These are phyloP conservation scores for Fragilaria radians DNA, from an alignment of 108 stramenopile species.

Conservation along the genomic window DNA sequence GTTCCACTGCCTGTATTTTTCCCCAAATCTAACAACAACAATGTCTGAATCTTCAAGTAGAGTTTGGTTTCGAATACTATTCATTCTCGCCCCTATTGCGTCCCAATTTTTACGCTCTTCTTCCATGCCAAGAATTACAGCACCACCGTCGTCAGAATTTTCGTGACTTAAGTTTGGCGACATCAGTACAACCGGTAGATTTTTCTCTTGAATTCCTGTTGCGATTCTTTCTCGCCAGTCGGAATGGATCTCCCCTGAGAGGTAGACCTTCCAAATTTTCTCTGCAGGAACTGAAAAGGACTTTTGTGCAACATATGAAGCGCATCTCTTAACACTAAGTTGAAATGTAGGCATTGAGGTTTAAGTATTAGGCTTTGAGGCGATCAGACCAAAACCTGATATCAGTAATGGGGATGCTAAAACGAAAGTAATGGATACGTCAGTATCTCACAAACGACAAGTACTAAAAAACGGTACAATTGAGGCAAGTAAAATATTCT, in stretches of 20 bases:
- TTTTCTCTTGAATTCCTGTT: conserved; percentile 46
- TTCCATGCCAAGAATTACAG: conserved; percentile 81
- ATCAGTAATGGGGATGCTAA: no score
- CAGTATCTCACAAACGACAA: no score
- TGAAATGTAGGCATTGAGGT: no score
- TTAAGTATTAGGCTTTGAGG: no score
- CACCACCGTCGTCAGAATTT: conserved; percentile 85
- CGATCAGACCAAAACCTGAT: no score
- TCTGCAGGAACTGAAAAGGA: no score
- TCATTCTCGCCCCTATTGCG: conserved; percentile 72
- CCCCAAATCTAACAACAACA: conserved; percentile 84
- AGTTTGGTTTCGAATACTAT: conserved; percentile 70
- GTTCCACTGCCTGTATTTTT: conserved; percentile 87
- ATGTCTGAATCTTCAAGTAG: conserved; percentile 70
- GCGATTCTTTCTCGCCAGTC: conserved; percentile 83
- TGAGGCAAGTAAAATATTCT: no score
- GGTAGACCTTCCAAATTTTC: conserved; percentile 8
- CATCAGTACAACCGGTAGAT: conserved; percentile 55
- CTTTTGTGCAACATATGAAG: no score
- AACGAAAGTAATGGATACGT: no score
- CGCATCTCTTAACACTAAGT: no score
- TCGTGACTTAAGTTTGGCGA: conserved; percentile 77
- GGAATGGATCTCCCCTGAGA: conserved; percentile 77
- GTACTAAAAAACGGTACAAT: no score
- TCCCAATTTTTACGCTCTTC: conserved; percentile 80